These are phyloP conservation scores for Penicillium coprophilum DNA, from an alignment of 495 filamentous ascomycete species.

Conservation along the genomic window DNA sequence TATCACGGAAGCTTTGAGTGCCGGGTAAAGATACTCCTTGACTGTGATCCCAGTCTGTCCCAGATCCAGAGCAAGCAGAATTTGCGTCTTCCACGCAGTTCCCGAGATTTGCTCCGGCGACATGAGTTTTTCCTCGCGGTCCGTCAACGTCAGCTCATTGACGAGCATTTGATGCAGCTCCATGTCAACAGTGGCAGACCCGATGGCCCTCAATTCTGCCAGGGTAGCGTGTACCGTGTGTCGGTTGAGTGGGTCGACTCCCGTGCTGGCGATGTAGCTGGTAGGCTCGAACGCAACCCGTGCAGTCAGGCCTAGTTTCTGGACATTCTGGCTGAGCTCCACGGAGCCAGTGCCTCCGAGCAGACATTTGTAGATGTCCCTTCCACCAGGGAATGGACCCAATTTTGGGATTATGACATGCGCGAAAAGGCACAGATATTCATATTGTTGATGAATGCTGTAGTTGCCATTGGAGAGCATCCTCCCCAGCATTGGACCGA, in stretches of 20 bases:
- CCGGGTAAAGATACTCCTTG: slow-evolving; percentile 5
- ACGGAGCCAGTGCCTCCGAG: not conserved
- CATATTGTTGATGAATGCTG: slow-evolving; percentile 15
- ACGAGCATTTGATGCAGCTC: not conserved
- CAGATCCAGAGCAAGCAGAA: slow-evolving; percentile 2
- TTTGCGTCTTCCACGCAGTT: not conserved
- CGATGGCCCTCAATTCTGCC: not conserved
- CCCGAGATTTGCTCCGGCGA: not conserved
- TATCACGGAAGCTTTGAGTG: not conserved
- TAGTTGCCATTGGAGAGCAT: slow-evolving; percentile 12
- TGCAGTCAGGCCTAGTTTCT: not conserved
- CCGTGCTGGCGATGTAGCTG: not conserved
- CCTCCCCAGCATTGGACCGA: slow-evolving; percentile 9
- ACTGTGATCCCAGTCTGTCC: not conserved
- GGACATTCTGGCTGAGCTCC: slow-evolving; percentile 2
- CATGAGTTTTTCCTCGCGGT: not conserved
- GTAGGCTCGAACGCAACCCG: not conserved
- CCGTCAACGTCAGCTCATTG: not conserved
- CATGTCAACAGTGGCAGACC: not conserved
- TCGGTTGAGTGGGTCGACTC: not conserved
- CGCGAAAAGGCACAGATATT: slow-evolving; percentile 14
- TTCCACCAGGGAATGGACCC: not conserved
- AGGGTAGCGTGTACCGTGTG: not conserved
- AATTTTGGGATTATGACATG: slow-evolving; percentile 7
- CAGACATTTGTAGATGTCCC: not conserved